phyloP scores from a whole-genome alignment of 208 protist genomes.

The Strigomonas culicis region DNA sequence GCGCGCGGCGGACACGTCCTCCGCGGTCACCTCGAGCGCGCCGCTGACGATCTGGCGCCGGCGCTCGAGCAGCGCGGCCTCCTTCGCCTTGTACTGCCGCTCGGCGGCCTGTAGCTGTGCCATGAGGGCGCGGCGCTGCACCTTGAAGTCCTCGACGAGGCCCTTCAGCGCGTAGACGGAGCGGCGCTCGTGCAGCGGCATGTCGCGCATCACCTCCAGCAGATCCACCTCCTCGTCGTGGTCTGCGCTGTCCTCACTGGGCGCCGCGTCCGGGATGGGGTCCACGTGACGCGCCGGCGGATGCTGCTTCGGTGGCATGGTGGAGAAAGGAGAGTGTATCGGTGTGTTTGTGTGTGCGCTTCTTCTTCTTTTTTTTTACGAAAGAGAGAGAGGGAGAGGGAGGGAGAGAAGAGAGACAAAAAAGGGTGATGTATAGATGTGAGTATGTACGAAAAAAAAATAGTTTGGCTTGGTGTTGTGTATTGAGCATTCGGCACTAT shows the following conservation, averaged over 20 bases:
- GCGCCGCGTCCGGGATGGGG: conserved; percentile 12
- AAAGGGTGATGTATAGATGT: not conserved
- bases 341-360: not conserved
- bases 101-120: conserved; percentile 33
- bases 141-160: conserved; percentile 45
- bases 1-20: conserved; percentile 28
- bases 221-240: conserved; percentile 52
- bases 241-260: conserved; percentile 22
- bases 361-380: not conserved
- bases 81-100: conserved; percentile 21
- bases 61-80: conserved; percentile 25
- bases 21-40: conserved; percentile 56
- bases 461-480: no score
- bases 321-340: not conserved
- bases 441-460: conserved; percentile 4
- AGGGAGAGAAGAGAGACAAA: not conserved
- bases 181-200: conserved; percentile 42
- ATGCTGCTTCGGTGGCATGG: not conserved
- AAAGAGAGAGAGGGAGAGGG: not conserved
- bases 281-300: conserved; percentile 22
- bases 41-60: conserved; percentile 56
- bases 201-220: conserved; percentile 48
- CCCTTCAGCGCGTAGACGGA: conserved; percentile 62
- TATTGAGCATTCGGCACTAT: no score
- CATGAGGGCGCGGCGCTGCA: conserved; percentile 24